Base-by-base conservation (phyloP, 1,284 basidiomycete genomes). In the Ganoderma meredithae region DNA sequence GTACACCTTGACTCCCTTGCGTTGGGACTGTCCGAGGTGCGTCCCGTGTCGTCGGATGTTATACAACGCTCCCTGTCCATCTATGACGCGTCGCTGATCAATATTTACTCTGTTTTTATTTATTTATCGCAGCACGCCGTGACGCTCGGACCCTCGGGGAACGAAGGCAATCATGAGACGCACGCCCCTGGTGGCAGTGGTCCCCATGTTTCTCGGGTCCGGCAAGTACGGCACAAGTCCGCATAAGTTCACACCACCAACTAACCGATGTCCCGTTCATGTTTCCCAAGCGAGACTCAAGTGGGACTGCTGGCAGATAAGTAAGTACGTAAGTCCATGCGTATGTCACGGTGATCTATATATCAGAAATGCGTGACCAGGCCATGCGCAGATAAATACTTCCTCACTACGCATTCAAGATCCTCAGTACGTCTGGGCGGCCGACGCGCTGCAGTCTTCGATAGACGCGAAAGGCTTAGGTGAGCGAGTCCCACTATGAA, bases 111-210 rank as follows among this genome's bases (percentile, higher is more conserved):
- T 31, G 27, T 31, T 31, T 31, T 31, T 31, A n/a, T 3, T 31
- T 31, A 31, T 31, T 31, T 31, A 3, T 31, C 27, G 27, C 27
- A 31, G 27, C 27, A 31, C 27, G 27, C 27, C 27, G 27, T 25
- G 47, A 25, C 47, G 47, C 47, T 25, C 22, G 2, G 47, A 22
- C 47, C 47, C 22, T 49, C 44, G 44, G 22, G 22, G 22, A 25
- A 22, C 47, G 22, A 22, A 49, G 47, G 47, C 10, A 25, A 25
- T 10, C 22, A 55, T 33, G 27, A 25, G 52, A 55, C 5, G 52
- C 52, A 19, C 25, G 27, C 8, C 52, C 52, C 52, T 55, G 52
- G 27, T 55, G 52, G 52, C 27, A 22, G 52, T 55, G 52, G 52
- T 22, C 13, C 2, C 27, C 17, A 31, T 33, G n/a, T 8, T 31